Conservation (phyloP, 2,329 filamentous ascomycete species). For the Neofusicoccum sp. region DNA sequence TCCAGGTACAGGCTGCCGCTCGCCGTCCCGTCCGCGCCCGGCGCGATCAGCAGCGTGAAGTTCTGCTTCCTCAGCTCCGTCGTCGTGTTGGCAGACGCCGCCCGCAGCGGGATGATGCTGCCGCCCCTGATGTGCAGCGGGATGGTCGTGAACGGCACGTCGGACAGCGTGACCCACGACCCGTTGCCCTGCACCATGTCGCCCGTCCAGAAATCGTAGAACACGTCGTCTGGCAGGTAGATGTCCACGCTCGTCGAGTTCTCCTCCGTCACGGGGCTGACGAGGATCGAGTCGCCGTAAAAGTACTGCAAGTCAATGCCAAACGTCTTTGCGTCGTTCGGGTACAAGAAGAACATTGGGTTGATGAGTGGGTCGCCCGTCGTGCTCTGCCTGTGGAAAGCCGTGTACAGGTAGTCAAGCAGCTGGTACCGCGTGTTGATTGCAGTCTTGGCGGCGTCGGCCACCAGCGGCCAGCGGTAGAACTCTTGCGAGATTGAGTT, state of each 20-base stretch:
- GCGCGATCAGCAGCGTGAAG: constrained; percentile 70
- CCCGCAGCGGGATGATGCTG: constrained; percentile 61
- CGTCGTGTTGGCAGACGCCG: constrained; percentile 58
- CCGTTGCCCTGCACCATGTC: constrained; percentile 47
- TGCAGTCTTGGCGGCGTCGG: constrained; percentile 63
- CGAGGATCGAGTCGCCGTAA: constrained; percentile 56
- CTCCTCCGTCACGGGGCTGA: constrained; percentile 56
- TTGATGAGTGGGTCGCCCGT: constrained; percentile 65
- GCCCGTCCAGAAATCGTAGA: constrained; percentile 61
- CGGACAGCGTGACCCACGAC: constrained; percentile 41
- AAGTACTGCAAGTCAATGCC: constrained; percentile 57
- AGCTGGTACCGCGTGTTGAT: constrained; percentile 72
- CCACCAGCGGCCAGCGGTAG: constrained; percentile 66
- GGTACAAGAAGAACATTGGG: constrained; percentile 73
- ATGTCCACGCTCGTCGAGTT: constrained; percentile 52
- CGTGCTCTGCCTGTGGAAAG: constrained; percentile 58
- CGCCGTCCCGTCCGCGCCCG: constrained; percentile 61
- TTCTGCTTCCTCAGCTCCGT: constrained; percentile 62
- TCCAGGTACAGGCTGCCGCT: constrained; percentile 71
- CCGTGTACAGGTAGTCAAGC: constrained; percentile 79
- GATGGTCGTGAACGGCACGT: constrained; percentile 54
- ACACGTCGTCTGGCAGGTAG: constrained; percentile 58
- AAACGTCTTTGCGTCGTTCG: constrained; percentile 53
- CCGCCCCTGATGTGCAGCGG: constrained; percentile 69
- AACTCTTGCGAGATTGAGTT: constrained; percentile 63